Evolutionary conservation across 2,329 filamentous ascomycete species (phyloP).

Genomic region (Neophaeococcomyces mojaviensis): DNA sequence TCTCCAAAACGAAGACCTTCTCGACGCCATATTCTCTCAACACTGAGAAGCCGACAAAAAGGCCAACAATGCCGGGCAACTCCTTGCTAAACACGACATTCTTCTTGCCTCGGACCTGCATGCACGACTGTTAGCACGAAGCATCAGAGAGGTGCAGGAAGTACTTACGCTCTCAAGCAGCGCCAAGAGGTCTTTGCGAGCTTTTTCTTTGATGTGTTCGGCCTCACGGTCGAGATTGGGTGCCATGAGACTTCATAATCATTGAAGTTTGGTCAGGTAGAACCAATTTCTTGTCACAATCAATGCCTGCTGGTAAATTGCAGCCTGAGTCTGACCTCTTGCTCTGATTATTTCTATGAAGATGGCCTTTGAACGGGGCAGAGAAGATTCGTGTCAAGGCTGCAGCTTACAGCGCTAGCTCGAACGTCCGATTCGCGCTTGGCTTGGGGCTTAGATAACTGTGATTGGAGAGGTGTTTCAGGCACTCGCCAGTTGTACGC

Average conservation of each 20-base stretch:
- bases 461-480: not conserved
- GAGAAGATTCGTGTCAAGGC: constrained; percentile 1
- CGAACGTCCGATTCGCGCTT: not conserved
- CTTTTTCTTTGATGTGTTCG: constrained; percentile 45
- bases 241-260: constrained; percentile 28
- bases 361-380: too few species aligned
- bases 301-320: too few species aligned
- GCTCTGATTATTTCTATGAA: too few species aligned
- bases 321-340: too few species aligned
- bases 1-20: constrained; percentile 94
- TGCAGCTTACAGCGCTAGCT: not conserved
- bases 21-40: constrained; percentile 96
- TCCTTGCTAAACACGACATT: constrained; percentile 89
- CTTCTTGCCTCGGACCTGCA: constrained; percentile 94
- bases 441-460: not conserved
- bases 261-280: not conserved
- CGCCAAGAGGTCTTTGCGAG: constrained; percentile 79
- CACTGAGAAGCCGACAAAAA: constrained; percentile 90
- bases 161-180: constrained; percentile 91
- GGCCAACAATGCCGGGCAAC: constrained; percentile 79
- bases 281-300: not conserved
- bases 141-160: constrained; percentile 5
- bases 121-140: constrained; percentile 7
- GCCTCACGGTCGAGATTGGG: constrained; percentile 38
- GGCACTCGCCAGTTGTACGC: not conserved